phyloP scores from a whole-genome alignment of 2,329 filamentous ascomycete species.

The Hyphodiscus sp. region DNA sequence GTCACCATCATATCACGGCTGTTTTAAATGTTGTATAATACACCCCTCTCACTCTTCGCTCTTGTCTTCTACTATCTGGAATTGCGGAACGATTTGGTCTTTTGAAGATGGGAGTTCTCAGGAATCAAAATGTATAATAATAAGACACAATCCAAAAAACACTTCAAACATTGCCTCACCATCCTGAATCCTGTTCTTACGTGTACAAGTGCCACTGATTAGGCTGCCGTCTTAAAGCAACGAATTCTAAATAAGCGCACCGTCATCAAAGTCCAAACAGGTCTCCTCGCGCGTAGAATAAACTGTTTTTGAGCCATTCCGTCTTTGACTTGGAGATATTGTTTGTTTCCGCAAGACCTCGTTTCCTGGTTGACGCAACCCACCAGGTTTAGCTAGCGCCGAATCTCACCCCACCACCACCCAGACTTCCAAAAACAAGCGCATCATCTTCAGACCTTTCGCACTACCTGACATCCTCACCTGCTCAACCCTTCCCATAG shows the following conservation, averaged over 20 bases:
- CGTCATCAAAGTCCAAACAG: too few relatives aligned
- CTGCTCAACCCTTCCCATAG: background rate
- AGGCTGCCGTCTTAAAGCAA: background rate
- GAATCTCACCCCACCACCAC: slow-evolving; percentile 17
- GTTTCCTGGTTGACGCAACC: background rate
- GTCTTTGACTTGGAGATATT: too few relatives aligned
- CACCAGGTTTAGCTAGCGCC: slow-evolving; percentile 1
- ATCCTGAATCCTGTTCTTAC: background rate
- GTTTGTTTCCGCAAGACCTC: background rate
- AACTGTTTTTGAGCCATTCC: too few relatives aligned
- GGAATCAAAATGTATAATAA: slow-evolving; percentile 24
- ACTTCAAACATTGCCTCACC: background rate
- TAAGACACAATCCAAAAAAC: slow-evolving; percentile 20
- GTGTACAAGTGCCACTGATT: slow-evolving; percentile 1
- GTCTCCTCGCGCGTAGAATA: too few relatives aligned
- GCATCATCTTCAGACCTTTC: background rate
- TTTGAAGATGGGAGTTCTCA: slow-evolving; percentile 10
- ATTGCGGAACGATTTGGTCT: slow-evolving; percentile 25
- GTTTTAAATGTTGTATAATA: slow-evolving; percentile 27
- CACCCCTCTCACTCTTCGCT: slow-evolving; percentile 26
- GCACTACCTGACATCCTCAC: background rate
- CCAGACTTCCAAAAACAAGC: slow-evolving; percentile 6
- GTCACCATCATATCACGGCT: slow-evolving; percentile 5
- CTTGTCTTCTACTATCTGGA: slow-evolving; percentile 25
- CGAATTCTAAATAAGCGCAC: too few relatives aligned